Evolutionary conservation across 2,329 filamentous ascomycete species (phyloP), one percentile per base, ranked within the genome.

Genomic region (Pestalotiopsis sp.): DNA sequence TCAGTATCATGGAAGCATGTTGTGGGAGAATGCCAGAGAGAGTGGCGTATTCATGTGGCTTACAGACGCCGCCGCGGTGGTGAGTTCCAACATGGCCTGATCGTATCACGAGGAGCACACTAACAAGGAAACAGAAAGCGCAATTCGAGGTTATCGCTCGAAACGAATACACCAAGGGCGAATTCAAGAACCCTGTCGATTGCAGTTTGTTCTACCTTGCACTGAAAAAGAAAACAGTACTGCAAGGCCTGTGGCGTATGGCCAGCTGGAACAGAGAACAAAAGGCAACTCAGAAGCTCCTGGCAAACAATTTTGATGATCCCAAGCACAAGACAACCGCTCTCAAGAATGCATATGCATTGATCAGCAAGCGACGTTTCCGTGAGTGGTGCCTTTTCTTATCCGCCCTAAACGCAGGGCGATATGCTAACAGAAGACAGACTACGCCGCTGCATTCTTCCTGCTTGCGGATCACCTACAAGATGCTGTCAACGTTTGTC

Each of bases 21-120:
- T 91, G 6, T 99, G 96, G 96, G 88, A 92, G 71, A 88, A 95
- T 74, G 96, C 95, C 1, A 87, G 92, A 61, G 92, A 97, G 77
- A 94, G 92, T 72, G 96, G 96, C 12, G 86, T 98, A 67, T 98
- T 97, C 77, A 95, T 98, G 90, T 99, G 96, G 95, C 86, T 99
- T 71, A 89, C 90, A 0, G 95, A 98, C 78, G 80, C 86, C 20
- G 88, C 87, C 67, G 90, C 94, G 25, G 83, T 98, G 77, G 94
- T 96, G 85, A 80, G 90, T 79, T 38, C 4, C 38, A 39, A 4
- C n/a, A 17, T 31, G 9, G 13, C 9, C 5, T 13, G 17, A 17
- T 12, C 14, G 58, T 31, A 1, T 36, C 45, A 23, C 13, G 41
- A 20, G 2, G 3, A 23, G 39, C 39, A 45, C 14, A 14, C 23